Conservation (phyloP, 306 rosid species). For the Dalbergia cultrata region DNA sequence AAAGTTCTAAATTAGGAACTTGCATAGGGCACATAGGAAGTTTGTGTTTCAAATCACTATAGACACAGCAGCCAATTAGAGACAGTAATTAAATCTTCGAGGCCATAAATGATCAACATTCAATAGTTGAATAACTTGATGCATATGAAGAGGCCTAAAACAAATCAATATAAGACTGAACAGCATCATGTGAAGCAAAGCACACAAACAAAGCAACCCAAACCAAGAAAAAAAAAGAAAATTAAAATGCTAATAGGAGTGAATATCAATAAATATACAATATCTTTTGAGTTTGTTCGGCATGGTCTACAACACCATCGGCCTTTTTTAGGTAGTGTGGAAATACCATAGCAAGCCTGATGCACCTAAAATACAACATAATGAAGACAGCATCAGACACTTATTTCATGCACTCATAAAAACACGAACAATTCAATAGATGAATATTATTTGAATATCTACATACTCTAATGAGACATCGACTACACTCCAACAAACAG, state of each 20-base stretch:
- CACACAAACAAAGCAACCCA: not conserved
- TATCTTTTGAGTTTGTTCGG: constrained; percentile 60
- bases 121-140: not conserved
- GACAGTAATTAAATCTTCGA: not conserved
- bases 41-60: constrained; percentile 4
- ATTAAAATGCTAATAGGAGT: not conserved
- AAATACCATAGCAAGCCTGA: constrained; percentile 76
- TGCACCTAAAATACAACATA: constrained; percentile 63
- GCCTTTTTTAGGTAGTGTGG: constrained; percentile 66
- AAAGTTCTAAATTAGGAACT: constrained; percentile 7
- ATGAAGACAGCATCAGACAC: constrained; percentile 26
- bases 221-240: constrained; percentile 20
- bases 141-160: not conserved
- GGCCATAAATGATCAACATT: not conserved
- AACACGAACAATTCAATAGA: constrained; percentile 33
- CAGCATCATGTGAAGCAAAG: constrained; percentile 11
- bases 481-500: constrained; percentile 63
- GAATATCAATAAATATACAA: constrained; percentile 46
- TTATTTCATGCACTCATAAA: not conserved
- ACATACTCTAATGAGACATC: constrained; percentile 65
- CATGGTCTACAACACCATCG: constrained; percentile 78
- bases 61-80: constrained; percentile 8
- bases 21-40: not conserved
- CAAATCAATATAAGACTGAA: not conserved
- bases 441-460: constrained; percentile 33